phyloP scores from a whole-genome alignment of 1,284 basidiomycete genomes.

The Fomitopsis pinicola region DNA sequence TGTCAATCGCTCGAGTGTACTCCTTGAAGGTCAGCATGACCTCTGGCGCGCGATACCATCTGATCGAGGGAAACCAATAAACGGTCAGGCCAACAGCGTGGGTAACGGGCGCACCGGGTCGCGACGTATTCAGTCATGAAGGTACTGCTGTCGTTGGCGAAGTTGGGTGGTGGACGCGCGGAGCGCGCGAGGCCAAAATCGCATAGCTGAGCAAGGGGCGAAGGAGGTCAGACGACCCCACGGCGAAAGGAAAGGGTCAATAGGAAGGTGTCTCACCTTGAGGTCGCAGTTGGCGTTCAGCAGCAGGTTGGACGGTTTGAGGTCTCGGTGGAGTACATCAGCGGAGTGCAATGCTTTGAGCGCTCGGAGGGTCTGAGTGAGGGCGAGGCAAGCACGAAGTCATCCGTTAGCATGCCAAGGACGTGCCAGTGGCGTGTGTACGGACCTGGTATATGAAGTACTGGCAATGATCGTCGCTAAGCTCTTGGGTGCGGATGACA shows the following conservation, averaged over 20 bases:
- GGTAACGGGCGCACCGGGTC: conserved; percentile 47
- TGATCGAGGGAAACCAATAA: conserved; percentile 18
- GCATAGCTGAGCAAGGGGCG: conserved; percentile 56
- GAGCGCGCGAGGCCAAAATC: conserved; percentile 92
- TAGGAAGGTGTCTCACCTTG: conserved; percentile 51
- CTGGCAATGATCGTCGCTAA: conserved; percentile 89
- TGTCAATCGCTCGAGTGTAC: conserved; percentile 89
- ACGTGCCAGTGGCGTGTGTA: not conserved
- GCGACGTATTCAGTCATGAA: conserved; percentile 97
- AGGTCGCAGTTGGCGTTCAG: conserved; percentile 93
- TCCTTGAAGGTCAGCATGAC: conserved; percentile 96
- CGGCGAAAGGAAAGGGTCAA: not conserved
- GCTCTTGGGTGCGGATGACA: conserved; percentile 81
- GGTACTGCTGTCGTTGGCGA: conserved; percentile 77
- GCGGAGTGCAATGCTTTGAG: conserved; percentile 90
- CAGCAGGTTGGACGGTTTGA: conserved; percentile 89
- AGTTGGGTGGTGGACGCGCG: conserved; percentile 74
- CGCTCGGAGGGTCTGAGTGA: conserved; percentile 74
- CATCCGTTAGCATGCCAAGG: not conserved
- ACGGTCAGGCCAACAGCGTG: not conserved
- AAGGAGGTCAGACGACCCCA: not conserved
- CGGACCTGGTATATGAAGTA: conserved; percentile 94
- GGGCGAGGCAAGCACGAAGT: not conserved
- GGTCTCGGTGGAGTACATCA: conserved; percentile 81
- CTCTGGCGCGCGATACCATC: conserved; percentile 94